A percentile compares a stretch with the other conserved stretches of the same genome.
Conservation (phyloP, 768 basidiomycete genomes). For the Suillus plorans region DNA sequence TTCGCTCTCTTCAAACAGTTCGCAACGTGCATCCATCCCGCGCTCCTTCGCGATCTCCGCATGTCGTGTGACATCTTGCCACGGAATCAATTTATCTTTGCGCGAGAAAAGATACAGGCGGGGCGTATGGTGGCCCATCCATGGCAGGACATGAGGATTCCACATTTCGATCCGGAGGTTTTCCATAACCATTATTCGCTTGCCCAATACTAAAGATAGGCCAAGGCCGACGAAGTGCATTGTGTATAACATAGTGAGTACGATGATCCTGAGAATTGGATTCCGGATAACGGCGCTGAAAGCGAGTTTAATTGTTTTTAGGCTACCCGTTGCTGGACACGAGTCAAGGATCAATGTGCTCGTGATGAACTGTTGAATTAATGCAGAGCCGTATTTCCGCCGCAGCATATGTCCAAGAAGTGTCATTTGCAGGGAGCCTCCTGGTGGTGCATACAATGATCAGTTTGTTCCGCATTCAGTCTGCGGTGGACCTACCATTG, state of each 20-base stretch:
- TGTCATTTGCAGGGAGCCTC: slow-evolving; percentile 22
- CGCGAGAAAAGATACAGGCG: slow-evolving; percentile 37
- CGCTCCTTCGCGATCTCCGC: slow-evolving; percentile 19
- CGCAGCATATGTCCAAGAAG: slow-evolving; percentile 19
- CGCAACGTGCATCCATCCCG: slow-evolving; percentile 27
- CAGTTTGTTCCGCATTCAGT: not conserved
- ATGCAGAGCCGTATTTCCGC: slow-evolving; percentile 16
- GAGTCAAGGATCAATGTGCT: slow-evolving; percentile 26
- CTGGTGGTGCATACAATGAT: slow-evolving; percentile 11
- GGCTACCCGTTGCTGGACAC: slow-evolving; percentile 13
- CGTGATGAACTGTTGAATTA: slow-evolving; percentile 4
- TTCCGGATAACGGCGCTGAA: slow-evolving; percentile 23
- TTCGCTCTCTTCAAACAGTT: slow-evolving; percentile 32
- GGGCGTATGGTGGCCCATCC: slow-evolving; percentile 31
- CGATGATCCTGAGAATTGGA: slow-evolving; percentile 15
- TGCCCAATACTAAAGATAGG: slow-evolving; percentile 16
- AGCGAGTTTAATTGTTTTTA: slow-evolving; percentile 21
- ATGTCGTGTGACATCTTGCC: slow-evolving; percentile 26
- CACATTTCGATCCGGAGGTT: slow-evolving; percentile 15
- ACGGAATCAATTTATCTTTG: slow-evolving; percentile 31
- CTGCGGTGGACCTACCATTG: slow-evolving; percentile 21
- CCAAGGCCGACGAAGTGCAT: slow-evolving; percentile 14
- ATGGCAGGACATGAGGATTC: slow-evolving; percentile 28
- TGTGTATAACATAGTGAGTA: slow-evolving; percentile 15
- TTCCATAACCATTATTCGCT: slow-evolving; percentile 10